phyloP scores from a whole-genome alignment of 176 grass and related monocot species.

The Alopecurus myosuroides region DNA sequence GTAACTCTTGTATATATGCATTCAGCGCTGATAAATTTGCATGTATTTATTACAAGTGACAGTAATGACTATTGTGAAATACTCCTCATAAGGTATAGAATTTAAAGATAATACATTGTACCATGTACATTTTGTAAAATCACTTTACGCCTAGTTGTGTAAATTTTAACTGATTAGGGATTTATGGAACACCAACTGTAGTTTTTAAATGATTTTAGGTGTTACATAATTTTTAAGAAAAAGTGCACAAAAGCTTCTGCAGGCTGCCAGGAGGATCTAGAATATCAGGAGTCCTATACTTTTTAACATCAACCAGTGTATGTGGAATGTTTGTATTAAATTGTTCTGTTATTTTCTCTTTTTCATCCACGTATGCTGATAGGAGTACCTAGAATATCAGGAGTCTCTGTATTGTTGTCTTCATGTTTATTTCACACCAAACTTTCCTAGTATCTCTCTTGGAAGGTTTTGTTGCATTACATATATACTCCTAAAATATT shows the following conservation, averaged over 20 bases:
- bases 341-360: background rate
- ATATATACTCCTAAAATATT: background rate
- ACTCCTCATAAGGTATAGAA: background rate
- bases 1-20: constrained; percentile 38
- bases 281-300: too few species aligned
- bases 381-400: background rate
- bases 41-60: background rate
- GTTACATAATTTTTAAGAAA: background rate
- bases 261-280: too few species aligned
- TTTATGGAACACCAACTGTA: background rate
- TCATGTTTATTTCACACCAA: background rate
- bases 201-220: background rate
- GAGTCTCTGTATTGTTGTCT: background rate
- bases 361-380: background rate
- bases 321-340: background rate
- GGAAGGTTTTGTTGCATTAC: background rate
- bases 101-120: background rate
- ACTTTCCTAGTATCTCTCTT: background rate
- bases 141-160: background rate
- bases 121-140: background rate
- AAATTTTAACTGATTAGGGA: background rate
- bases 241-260: background rate
- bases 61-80: background rate
- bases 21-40: background rate
- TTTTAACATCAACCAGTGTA: too few species aligned